Conservation (phyloP, 164 flowering plant genomes). For the Kingdonia uniflora region DNA sequence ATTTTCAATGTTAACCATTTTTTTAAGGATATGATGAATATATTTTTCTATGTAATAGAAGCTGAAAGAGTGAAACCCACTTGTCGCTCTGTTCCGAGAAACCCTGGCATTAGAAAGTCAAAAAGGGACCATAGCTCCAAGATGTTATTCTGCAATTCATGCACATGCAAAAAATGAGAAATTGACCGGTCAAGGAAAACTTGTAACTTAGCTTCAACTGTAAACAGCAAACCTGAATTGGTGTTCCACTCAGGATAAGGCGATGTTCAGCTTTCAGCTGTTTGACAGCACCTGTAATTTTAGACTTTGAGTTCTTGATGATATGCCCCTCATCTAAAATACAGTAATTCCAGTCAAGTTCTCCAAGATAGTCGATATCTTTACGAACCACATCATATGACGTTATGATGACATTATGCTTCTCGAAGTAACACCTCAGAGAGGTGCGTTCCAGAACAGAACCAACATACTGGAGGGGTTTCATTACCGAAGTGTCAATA, state of each 20-base stretch:
- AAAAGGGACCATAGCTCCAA: slow-evolving; percentile 98
- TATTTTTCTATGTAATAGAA: neutral
- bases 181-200: neutral
- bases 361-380: slow-evolving; percentile 71
- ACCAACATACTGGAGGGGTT: slow-evolving; percentile 87
- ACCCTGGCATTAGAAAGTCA: slow-evolving; percentile 99
- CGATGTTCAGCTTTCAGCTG: slow-evolving; percentile 89
- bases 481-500: slow-evolving; percentile 59
- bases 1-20: no score
- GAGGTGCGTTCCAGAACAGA: slow-evolving; percentile 75
- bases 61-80: slow-evolving; percentile 22
- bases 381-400: slow-evolving; percentile 97
- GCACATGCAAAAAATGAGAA: neutral
- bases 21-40: no score
- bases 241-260: slow-evolving; percentile 91
- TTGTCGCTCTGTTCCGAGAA: slow-evolving; percentile 97
- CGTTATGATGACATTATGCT: slow-evolving; percentile 76
- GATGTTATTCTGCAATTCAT: slow-evolving; percentile 67
- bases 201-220: neutral
- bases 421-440: slow-evolving; percentile 47
- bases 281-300: slow-evolving; percentile 84
- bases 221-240: slow-evolving; percentile 67
- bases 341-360: slow-evolving; percentile 81
- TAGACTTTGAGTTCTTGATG: slow-evolving; percentile 86
- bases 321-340: slow-evolving; percentile 97